Conservation (phyloP, 139 green algal genomes). For the Chlamydomonas sp. region DNA sequence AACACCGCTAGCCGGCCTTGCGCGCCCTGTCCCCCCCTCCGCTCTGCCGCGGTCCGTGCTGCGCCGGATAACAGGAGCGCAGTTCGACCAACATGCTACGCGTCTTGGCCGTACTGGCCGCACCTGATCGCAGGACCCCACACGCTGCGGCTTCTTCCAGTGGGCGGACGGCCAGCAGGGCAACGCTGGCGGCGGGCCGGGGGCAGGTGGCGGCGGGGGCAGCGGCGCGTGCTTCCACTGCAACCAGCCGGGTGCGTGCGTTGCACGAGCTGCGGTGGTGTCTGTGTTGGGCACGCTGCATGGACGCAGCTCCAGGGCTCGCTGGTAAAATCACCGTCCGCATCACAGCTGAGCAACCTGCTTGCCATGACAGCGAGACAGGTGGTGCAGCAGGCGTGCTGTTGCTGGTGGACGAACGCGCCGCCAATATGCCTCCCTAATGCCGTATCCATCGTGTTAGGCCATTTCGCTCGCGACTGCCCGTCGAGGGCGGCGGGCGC, state of each 20-base stretch:
- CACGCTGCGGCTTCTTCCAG: conserved; percentile 44
- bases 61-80: neutral
- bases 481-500: neutral
- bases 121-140: conserved; percentile 32
- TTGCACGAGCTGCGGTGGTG: neutral
- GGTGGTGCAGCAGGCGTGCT: no score
- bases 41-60: neutral
- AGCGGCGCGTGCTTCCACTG: conserved; percentile 25
- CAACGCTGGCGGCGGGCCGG: neutral
- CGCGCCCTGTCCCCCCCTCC: neutral
- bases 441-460: neutral
- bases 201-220: conserved; percentile 14
- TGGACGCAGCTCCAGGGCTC: no score
- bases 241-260: conserved; percentile 30
- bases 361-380: no score
- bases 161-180: conserved; percentile 31
- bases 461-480: conserved; percentile 29
- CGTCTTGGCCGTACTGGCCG: neutral
- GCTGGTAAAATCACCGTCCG: no score
- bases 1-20: neutral
- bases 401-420: no score
- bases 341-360: no score
- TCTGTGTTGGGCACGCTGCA: no score
- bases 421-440: no score
- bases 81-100: neutral